Percentiles rank a stretch among this genome's conserved stretches.
Evolutionary conservation across 306 rosid species (phyloP).

Genomic region (Corylus americana): DNA sequence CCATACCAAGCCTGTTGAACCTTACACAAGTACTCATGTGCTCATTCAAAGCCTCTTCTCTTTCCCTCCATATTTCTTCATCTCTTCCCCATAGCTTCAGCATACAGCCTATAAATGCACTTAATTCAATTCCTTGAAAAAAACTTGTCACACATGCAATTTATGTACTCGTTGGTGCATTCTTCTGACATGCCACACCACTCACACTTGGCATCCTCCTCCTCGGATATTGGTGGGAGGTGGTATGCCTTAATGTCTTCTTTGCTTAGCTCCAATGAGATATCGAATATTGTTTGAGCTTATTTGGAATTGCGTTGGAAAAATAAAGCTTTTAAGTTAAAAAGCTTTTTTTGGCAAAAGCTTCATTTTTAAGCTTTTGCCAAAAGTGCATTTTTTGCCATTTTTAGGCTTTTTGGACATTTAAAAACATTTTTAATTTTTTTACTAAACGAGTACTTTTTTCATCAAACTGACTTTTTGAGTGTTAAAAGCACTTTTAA

Average conservation of each 20-base stretch:
- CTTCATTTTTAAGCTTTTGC: too few species aligned
- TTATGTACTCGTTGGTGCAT: slow-evolving; percentile 51
- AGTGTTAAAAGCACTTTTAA: too few species aligned
- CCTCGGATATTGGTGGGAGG: slow-evolving; percentile 32
- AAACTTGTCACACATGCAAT: slow-evolving; percentile 34
- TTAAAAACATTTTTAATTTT: too few species aligned
- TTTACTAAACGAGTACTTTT: too few species aligned
- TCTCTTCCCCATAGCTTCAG: slow-evolving; percentile 59
- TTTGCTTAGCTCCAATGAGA: slow-evolving; percentile 29
- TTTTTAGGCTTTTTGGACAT: too few species aligned
- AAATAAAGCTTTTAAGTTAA: too few species aligned
- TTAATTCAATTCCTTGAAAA: too few species aligned
- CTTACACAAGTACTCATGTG: slow-evolving; percentile 52
- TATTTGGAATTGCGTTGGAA: too few species aligned
- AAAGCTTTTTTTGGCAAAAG: too few species aligned
- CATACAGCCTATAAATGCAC: slow-evolving; percentile 57
- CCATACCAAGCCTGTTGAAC: slow-evolving; percentile 56
- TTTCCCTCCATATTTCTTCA: slow-evolving; percentile 47
- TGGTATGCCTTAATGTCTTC: not conserved
- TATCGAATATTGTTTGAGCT: slow-evolving; percentile 32
- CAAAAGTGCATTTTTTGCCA: too few species aligned
- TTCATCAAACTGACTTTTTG: too few species aligned
- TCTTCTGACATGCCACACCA: slow-evolving; percentile 69
- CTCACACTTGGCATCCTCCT: slow-evolving; percentile 54
- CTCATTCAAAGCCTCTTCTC: slow-evolving; percentile 47